Conservation (phyloP, 2,329 filamentous ascomycete species). For the Venturia asperata region DNA sequence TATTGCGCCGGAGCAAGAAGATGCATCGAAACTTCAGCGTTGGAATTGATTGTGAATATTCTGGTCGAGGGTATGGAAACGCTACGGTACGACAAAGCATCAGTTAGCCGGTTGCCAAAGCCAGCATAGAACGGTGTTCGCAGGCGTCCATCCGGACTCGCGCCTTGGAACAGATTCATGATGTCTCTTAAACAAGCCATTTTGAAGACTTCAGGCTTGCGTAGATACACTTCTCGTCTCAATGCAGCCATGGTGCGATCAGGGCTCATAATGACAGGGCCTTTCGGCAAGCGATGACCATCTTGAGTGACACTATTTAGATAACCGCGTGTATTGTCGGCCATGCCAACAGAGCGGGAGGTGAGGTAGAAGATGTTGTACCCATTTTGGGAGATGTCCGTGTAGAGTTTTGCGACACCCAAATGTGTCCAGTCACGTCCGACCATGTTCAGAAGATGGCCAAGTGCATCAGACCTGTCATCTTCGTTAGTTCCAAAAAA, state of each 20-base stretch:
- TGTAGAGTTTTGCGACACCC: slow-evolving; percentile 94
- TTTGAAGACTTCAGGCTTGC: slow-evolving; percentile 98
- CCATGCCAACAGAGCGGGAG: slow-evolving; percentile 85
- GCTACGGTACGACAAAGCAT: slow-evolving; percentile 90
- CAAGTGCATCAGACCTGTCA: slow-evolving; percentile 69
- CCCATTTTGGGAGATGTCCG: slow-evolving; percentile 87
- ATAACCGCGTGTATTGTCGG: slow-evolving; percentile 84
- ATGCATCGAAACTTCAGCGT: slow-evolving; percentile 89
- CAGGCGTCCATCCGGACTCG: slow-evolving; percentile 42
- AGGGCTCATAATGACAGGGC: slow-evolving; percentile 89
- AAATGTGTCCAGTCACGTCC: slow-evolving; percentile 97
- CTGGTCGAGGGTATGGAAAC: slow-evolving; percentile 91
- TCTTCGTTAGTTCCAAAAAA: slow-evolving; percentile 22
- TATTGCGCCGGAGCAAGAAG: slow-evolving; percentile 86
- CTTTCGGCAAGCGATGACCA: slow-evolving; percentile 74
- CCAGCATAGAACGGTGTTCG: slow-evolving; percentile 89
- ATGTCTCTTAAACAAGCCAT: slow-evolving; percentile 98
- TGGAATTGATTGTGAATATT: slow-evolving; percentile 98
- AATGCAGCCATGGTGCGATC: slow-evolving; percentile 92
- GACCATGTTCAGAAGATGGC: slow-evolving; percentile 93
- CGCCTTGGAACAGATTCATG: slow-evolving; percentile 66
- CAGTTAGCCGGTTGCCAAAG: slow-evolving; percentile 92
- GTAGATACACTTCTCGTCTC: slow-evolving; percentile 83
- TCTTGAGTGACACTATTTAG: slow-evolving; percentile 85
- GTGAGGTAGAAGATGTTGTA: slow-evolving; percentile 99